Evolutionary conservation across 2,329 filamentous ascomycete genomes (phyloP).

Genomic region (Verticillium longisporum): DNA sequence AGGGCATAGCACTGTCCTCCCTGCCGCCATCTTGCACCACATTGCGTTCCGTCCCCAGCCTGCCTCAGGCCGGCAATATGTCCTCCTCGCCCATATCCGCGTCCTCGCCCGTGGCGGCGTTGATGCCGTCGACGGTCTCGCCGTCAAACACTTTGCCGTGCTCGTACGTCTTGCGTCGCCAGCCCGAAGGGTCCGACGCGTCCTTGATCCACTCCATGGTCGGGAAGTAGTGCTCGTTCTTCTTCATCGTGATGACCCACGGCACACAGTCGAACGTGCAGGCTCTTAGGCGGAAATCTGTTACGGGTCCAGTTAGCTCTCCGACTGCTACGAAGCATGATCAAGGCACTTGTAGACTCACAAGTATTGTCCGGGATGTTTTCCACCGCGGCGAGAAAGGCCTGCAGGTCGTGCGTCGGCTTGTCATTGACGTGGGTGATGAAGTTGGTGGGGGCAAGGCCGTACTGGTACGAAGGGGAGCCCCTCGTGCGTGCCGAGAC

Average conservation of each 20-base stretch:
- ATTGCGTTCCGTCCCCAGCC: not conserved
- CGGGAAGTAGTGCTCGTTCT: conserved; percentile 93
- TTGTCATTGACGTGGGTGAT: conserved; percentile 92
- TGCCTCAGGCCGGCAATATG: not conserved
- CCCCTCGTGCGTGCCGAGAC: conserved; percentile 81
- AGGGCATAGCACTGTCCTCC: not conserved
- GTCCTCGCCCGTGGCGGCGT: conserved; percentile 29
- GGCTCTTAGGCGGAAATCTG: conserved; percentile 91
- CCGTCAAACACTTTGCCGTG: conserved; percentile 44
- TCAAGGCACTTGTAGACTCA: conserved; percentile 28
- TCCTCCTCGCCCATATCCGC: conserved; percentile 31
- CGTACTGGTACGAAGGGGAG: conserved; percentile 82
- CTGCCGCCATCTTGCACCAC: not conserved
- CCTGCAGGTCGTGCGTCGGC: conserved; percentile 72
- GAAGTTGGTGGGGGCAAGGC: conserved; percentile 92
- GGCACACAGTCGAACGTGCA: conserved; percentile 98
- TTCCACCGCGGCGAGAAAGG: conserved; percentile 74
- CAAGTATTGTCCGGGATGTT: conserved; percentile 93
- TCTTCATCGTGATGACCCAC: conserved; percentile 99
- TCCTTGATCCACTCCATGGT: conserved; percentile 66
- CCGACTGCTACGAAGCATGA: not conserved
- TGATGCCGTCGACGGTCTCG: conserved; percentile 45
- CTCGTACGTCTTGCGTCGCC: conserved; percentile 58
- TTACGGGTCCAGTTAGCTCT: not conserved
- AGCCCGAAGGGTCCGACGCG: conserved; percentile 49